Conservation (phyloP, 169 alveolate species). For the Eimeria nieschulzi region DNA sequence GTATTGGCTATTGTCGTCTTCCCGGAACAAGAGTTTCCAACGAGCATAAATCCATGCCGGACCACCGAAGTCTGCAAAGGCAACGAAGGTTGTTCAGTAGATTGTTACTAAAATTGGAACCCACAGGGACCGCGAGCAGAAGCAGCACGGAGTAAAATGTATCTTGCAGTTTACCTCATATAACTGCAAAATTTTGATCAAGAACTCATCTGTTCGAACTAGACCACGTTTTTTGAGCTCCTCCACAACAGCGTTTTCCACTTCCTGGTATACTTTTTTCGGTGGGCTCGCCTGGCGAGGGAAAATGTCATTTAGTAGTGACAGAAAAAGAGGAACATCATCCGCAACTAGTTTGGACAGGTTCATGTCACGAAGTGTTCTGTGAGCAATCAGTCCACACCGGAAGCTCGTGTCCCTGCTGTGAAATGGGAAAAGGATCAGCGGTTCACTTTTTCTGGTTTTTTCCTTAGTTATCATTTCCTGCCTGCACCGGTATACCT, state of each 20-base stretch:
- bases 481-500: constrained; percentile 6
- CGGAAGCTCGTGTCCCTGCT: constrained; percentile 44
- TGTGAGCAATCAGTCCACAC: constrained; percentile 79
- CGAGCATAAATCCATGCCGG: constrained; percentile 98
- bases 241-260: constrained; percentile 84
- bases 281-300: constrained; percentile 94
- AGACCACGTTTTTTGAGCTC: constrained; percentile 72
- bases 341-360: constrained; percentile 95
- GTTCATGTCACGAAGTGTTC: constrained; percentile 96
- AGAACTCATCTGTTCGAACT: constrained; percentile 82
- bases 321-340: constrained; percentile 95
- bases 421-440: too few relatives aligned
- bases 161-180: constrained; percentile 75
- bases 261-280: constrained; percentile 91
- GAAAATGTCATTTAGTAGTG: constrained; percentile 95
- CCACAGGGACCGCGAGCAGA: background rate
- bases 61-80: constrained; percentile 93
- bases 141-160: background rate
- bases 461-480: background rate
- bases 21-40: constrained; percentile 97
- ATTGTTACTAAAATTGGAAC: background rate
- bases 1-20: constrained; percentile 94
- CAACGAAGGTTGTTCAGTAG: constrained; percentile 1
- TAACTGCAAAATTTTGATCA: constrained; percentile 90
- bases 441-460: too few relatives aligned